Conservation (phyloP, 257 asterid genomes). For the Solanum pennellii region DNA sequence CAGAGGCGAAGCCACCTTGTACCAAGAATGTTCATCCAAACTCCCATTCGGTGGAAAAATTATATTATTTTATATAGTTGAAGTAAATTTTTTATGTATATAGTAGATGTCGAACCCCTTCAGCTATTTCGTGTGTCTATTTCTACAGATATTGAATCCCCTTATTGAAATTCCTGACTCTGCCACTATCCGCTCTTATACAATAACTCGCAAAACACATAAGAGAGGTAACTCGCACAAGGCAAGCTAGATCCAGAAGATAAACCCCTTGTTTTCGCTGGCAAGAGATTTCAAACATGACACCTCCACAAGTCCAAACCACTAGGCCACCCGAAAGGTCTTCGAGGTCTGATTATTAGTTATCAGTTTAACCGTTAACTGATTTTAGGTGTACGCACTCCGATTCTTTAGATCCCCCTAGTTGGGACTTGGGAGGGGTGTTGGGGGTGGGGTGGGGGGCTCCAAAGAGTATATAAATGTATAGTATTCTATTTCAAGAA, state of each 20-base stretch:
- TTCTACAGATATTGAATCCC: no score
- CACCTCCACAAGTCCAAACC: accelerated
- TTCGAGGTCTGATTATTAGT: accelerated
- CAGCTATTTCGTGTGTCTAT: no score
- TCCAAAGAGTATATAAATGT: background rate
- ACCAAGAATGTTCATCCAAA: no score
- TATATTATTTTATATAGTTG: no score
- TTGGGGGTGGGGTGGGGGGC: no score
- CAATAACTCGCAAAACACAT: background rate
- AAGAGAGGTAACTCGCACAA: no score
- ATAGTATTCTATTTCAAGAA: background rate
- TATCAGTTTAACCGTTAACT: background rate
- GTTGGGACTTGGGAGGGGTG: background rate
- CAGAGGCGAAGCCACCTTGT: no score
- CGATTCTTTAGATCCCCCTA: background rate
- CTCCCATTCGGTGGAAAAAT: no score
- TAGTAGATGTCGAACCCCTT: no score
- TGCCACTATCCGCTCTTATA: background rate
- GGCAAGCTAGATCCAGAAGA: accelerated
- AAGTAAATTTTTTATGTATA: no score
- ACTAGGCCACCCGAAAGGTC: accelerated
- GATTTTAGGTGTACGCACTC: background rate
- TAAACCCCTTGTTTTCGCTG: no score
- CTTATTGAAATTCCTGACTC: no score
- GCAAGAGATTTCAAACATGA: background rate